Conservation (phyloP, 352 stramenopile genomes). For the Globisporangium orthogonon region DNA sequence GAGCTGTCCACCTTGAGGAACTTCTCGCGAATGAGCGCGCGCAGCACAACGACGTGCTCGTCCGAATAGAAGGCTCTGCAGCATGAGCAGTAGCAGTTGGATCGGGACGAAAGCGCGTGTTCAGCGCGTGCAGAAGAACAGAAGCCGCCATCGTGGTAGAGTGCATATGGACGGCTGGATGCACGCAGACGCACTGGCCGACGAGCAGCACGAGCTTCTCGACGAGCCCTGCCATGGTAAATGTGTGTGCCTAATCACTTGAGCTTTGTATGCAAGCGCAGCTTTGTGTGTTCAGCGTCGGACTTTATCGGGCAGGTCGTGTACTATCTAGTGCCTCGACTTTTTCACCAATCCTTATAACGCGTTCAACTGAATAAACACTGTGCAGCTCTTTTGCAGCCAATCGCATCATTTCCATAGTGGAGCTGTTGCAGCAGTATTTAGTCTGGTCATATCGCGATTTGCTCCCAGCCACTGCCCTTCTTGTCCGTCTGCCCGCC, state of each 20-base stretch:
- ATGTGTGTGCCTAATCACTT: background rate
- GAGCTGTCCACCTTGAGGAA: conserved; percentile 66
- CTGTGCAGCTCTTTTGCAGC: too few relatives aligned
- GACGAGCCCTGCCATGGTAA: conserved; percentile 68
- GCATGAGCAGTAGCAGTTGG: background rate
- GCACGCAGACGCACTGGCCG: conserved; percentile 51
- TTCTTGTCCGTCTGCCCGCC: too few relatives aligned
- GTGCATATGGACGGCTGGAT: background rate
- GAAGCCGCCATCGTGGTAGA: background rate
- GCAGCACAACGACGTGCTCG: conserved; percentile 83
- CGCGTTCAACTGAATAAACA: too few relatives aligned
- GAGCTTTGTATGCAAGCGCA: background rate
- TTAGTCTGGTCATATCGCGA: background rate
- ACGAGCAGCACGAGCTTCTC: conserved; percentile 86
- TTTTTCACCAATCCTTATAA: too few relatives aligned
- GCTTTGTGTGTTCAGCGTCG: background rate
- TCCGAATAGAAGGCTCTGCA: conserved; percentile 84
- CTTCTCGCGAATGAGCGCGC: conserved; percentile 80
- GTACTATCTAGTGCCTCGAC: too few relatives aligned
- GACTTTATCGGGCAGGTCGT: background rate
- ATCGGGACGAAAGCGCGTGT: background rate
- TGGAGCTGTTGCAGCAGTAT: too few relatives aligned
- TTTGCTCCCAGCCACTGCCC: background rate
- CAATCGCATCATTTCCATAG: too few relatives aligned
- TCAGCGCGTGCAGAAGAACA: background rate